Evolutionary conservation across 2,329 filamentous ascomycete species (phyloP), one percentile per base, ranked within the genome.

Genomic region (Claviceps arundinis): DNA sequence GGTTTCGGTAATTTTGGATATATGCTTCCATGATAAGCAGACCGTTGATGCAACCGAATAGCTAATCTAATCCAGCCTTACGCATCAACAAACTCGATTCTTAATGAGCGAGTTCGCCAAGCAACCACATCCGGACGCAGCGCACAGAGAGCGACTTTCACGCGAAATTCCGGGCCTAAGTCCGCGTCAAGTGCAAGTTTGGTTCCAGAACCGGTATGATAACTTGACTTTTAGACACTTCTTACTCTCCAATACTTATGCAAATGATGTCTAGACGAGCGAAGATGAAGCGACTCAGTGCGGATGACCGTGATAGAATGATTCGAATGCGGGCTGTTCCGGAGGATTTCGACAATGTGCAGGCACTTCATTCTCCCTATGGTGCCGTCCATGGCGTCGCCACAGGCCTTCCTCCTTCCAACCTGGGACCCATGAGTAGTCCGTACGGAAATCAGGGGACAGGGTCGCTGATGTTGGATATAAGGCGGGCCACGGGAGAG

Each of bases 71-170:
- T 61, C 14, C 45, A 94, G 90, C 58, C 81, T 97, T 57, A 95
- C 90, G 1, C 90, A 96, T 67, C 91, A 93, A 61, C 91, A 97
- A 74, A 96, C 91, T n/a, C 84, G 91, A 14, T 97, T 95, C 62
- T 73, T 97, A 52, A 95, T 95, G 89, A 95, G 88, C 68, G 90
- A 97, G 66, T 97, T 96, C 63, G 87, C 89, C 53, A 89, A 93
- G 61, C 89, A 97, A 65, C 88, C 90, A 24, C 90, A 96, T 65
- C 90, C 90, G 7, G 90, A 97, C 69, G 90, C 90, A 42, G 87
- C 87, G 47, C 89, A 95, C 66, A 78, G 90, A 56, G 90, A 95
- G 65, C 78, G 89, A 47, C 74, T 97, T 40, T 91, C 90, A 4
- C 76, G 85, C 56, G 89, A 96, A 65, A 96, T 97, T 46, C 90